Evolutionary conservation across 768 basidiomycete genomes (phyloP), one percentile per base, ranked within the genome.

Genomic region (Zangia roseola): DNA sequence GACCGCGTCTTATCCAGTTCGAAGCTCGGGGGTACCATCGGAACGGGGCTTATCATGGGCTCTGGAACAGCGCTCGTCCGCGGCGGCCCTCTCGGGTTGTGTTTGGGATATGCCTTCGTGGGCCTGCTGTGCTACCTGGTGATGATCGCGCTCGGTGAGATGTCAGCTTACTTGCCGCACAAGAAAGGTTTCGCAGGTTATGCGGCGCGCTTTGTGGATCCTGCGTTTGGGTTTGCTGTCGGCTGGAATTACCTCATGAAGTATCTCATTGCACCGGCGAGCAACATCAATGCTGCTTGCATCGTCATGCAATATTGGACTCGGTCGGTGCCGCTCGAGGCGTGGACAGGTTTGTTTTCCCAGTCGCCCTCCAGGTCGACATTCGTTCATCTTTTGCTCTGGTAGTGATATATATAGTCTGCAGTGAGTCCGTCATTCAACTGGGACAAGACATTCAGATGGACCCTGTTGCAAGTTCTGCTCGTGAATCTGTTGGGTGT

Each of bases 201-300:
- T 56, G 82, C 83, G 0, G 79, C 82, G 1, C 80, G 84, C 45
- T 88, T 84, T 54, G 81, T 81, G 24, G 83, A 85, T 62, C 83
- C 84, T 39, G 82, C 82, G 23, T 72, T 86, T 36, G 84, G 84
- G 17, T 86, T 86, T 63, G 83, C 79, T 14, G 55, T 62, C 38
- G 52, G 47, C 10, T 52, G 41, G 55, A 86, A 83, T 62, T 83
- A 85, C 58, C 67, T 84, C 30, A 60, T 80, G 49, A 83, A 83
- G 75, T 75, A 84, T 73, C 65, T 82, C n/a, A 78, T 85, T 45
- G 78, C 82, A 21, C 83, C 83, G 9, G 82, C 79, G 1, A 83
- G 83, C 55, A 84, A 86, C 51, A 75, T 86, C 56, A 83, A 84
- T 62, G 83, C 79, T 25, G 81, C 81, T 20, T 42, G 44, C 28